Base-by-base conservation (phyloP, 306 rosid species). In the Parietaria judaica region DNA sequence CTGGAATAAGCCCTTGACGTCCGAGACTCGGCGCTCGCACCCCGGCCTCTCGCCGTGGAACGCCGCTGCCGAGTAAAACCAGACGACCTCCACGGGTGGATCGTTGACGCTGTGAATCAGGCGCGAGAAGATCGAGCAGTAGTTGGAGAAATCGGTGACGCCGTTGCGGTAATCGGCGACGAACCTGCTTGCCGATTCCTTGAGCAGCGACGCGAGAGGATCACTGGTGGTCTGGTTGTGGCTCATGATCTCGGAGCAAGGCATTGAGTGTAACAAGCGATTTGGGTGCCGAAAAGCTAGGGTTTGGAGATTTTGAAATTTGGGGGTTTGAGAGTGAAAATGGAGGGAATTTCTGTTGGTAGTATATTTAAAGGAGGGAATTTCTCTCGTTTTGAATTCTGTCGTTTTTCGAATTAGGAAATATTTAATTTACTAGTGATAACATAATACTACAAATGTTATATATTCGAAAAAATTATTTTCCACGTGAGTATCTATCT, bases 21-120 rank as follows among this genome's bases (percentile, higher is more conserved):
- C 46, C 0, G 43, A 16, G 36, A 74, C 58, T 35, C 64, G 31
- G 58, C 64, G 68, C 8, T 41, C 45, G 64, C 13, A 55, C 45
- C 45, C 9, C 45, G 45, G 53, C 14, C 66, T 76, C 10, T 57
- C 43, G 2, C 71, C 39, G 49, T 74, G 88, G 36, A 84, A 80
- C 39, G 69, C 73, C 11, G 81, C 75, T 6, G 95, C 91, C 6
- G 95, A 68, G 58, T 81, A 82, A 58, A 84, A 87, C 95, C 95
- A 87, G 14, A 82, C 41, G 36, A 78, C 10, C 8, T 71, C 83
- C 3, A 84, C 62, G 0, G 95, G 84, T 0, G 88, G 91, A 61
- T 87, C 81, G 10, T 74, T 75, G 1, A 66, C 9, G 10, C 39
- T 41, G 34, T 72, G 74, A 10, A 84, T 71, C 9, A 77, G 23